Base-by-base conservation (phyloP, 805 yeast species). In the Wickerhamomyces bovis region DNA sequence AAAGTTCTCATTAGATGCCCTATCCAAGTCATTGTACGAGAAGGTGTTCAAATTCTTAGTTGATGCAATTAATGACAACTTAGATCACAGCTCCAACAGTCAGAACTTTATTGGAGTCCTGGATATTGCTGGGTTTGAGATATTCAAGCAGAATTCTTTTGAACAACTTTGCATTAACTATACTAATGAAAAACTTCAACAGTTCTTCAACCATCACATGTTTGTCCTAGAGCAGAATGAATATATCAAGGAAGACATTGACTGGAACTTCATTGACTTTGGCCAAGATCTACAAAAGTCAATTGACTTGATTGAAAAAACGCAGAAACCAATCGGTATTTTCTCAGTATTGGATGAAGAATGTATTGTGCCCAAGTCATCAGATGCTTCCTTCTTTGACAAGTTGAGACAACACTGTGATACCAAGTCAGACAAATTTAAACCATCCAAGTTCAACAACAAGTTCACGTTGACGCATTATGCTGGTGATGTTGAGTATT, bases 51-150 rank as follows among this genome's bases (percentile, higher is more conserved):
- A 84, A 43, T 80, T 71, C 57, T 75, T 94, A 35, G 95, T 94
- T 12, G 75, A 74, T 45, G 76, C 78, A 45, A 86, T 94, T 56
- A 95, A 94, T 62, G 71, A 71, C 4, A 84, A 79, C 44, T 74
- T 94, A 11, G 76, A 74, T 51, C 75, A 67, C 40, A 67, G 70
- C 8, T 64, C 70, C 4, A 58, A 63, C 45, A 65, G 72, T 4
- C 65, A 69, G 20, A 74, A 79, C 45, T 92, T 83, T 55, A 94
- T 94, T 59, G 99, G 99, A 52, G 95, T 94, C 19, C 74, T 94
- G 57, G 99, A 94, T 81, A 94, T 94, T 57, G 95, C 95, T 50
- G 99, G 99, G 11, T 94, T 94, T 64, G 99, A 94, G 69, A 97
- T 94, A 61, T 94, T 94, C 65, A 86, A 87, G 55, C 80, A 80